Conservation (phyloP, 1,139 yeast species). For the Zygosaccharomyces sapae region DNA sequence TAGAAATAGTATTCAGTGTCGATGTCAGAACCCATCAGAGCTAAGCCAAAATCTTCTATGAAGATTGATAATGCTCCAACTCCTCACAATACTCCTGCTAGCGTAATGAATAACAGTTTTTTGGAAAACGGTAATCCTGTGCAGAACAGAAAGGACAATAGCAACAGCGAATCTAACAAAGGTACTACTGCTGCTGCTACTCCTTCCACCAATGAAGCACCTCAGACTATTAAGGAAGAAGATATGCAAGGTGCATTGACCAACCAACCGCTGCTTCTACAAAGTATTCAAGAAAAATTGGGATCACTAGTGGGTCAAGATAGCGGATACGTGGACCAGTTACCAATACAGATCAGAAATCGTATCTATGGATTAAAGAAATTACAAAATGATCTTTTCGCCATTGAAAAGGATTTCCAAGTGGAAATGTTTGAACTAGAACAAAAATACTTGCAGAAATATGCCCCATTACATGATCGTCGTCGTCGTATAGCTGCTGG, state of each 20-base stretch:
- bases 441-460: constrained; percentile 67
- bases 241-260: constrained; percentile 29
- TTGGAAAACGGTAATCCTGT: constrained; percentile 67
- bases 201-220: constrained; percentile 40
- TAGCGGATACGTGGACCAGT: constrained; percentile 75
- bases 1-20: no score
- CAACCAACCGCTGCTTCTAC: constrained; percentile 30
- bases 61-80: constrained; percentile 94
- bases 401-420: constrained; percentile 87
- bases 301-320: constrained; percentile 81
- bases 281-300: constrained; percentile 84
- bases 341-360: constrained; percentile 71
- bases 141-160: constrained; percentile 45
- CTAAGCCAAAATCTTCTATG: constrained; percentile 38
- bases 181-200: neutral
- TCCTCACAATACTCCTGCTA: constrained; percentile 97
- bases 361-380: constrained; percentile 81
- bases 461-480: constrained; percentile 71
- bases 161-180: constrained; percentile 31
- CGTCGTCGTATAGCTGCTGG: constrained; percentile 75
- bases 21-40: constrained; percentile 35
- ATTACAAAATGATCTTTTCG: constrained; percentile 76
- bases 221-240: constrained; percentile 70
- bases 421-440: constrained; percentile 83
- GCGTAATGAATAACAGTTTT: constrained; percentile 67